phyloP scores from a whole-genome alignment of 768 basidiomycete species.

The Russula virescens region DNA sequence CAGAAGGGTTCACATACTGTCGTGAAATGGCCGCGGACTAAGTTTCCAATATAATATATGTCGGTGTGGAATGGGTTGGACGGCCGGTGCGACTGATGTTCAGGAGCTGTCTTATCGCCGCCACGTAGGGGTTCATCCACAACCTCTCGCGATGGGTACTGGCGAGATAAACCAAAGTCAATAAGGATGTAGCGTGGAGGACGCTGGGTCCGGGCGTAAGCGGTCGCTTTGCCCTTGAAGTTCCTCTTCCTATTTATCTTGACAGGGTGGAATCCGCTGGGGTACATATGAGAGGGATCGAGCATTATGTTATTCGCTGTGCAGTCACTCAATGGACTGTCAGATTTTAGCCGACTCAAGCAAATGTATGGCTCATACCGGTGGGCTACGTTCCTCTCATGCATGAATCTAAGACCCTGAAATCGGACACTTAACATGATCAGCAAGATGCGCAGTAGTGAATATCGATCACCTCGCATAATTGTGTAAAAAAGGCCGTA shows the following conservation, averaged over 20 bases:
- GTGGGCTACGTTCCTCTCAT: conserved; percentile 27
- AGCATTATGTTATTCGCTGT: conserved; percentile 28
- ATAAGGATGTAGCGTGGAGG: conserved; percentile 29
- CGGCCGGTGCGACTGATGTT: conserved; percentile 24
- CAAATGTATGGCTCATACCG: conserved; percentile 27
- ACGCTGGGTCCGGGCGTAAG: conserved; percentile 24
- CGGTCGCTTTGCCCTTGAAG: conserved; percentile 25
- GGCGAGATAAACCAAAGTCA: conserved; percentile 30
- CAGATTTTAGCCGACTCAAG: not conserved
- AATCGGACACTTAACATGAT: not conserved
- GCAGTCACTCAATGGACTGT: conserved; percentile 11
- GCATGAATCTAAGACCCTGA: conserved; percentile 28
- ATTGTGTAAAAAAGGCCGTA: conserved; percentile 32
- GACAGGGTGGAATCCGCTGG: conserved; percentile 29
- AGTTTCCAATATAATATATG: conserved; percentile 34
- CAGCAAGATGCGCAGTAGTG: not conserved
- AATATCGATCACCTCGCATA: conserved; percentile 32
- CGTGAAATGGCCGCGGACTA: conserved; percentile 29
- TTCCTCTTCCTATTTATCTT: conserved; percentile 22
- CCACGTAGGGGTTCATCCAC: conserved; percentile 33
- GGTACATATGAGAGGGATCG: conserved; percentile 29
- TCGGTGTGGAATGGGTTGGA: conserved; percentile 35
- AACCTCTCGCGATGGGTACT: conserved; percentile 27
- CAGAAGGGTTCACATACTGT: conserved; percentile 24
- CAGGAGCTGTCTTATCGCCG: conserved; percentile 39